phyloP scores from a whole-genome alignment of 768 basidiomycete species.

The Termitomyces sp. region DNA sequence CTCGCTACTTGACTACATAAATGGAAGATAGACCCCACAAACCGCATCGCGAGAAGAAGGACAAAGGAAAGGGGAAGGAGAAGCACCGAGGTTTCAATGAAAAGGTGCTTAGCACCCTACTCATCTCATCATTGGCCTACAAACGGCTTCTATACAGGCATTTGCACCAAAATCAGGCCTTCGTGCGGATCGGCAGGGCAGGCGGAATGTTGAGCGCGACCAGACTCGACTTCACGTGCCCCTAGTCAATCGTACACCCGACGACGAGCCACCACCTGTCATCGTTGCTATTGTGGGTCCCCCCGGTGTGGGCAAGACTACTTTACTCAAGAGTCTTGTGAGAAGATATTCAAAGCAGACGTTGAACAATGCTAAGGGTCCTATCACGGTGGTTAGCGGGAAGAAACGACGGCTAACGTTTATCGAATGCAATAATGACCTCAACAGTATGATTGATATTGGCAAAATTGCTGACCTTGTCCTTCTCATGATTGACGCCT shows the following conservation, averaged over 20 bases:
- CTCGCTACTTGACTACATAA: neutral
- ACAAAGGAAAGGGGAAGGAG: conserved; percentile 63
- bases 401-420: conserved; percentile 94
- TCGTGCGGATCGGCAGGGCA: conserved; percentile 82
- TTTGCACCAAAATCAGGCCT: conserved; percentile 92
- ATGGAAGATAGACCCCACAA: conserved; percentile 84
- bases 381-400: conserved; percentile 91
- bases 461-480: conserved; percentile 96
- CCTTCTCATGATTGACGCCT: conserved; percentile 95
- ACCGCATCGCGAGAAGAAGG: conserved; percentile 81
- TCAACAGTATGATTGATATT: conserved; percentile 98
- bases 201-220: conserved; percentile 88
- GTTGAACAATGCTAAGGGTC: conserved; percentile 83
- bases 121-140: neutral
- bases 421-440: conserved; percentile 95
- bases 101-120: conserved; percentile 51
- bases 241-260: conserved; percentile 90
- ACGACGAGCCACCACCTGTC: conserved; percentile 88
- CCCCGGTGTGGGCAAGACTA: conserved; percentile 95
- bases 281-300: conserved; percentile 95
- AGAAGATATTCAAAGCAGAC: conserved; percentile 93
- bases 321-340: conserved; percentile 87
- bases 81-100: conserved; percentile 83
- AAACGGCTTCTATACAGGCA: conserved; percentile 45
- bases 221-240: conserved; percentile 96